Evolutionary conservation across 208 protist species (phyloP), one percentile per base, ranked within the genome.

Genomic region (Leishmania lainsoni): DNA sequence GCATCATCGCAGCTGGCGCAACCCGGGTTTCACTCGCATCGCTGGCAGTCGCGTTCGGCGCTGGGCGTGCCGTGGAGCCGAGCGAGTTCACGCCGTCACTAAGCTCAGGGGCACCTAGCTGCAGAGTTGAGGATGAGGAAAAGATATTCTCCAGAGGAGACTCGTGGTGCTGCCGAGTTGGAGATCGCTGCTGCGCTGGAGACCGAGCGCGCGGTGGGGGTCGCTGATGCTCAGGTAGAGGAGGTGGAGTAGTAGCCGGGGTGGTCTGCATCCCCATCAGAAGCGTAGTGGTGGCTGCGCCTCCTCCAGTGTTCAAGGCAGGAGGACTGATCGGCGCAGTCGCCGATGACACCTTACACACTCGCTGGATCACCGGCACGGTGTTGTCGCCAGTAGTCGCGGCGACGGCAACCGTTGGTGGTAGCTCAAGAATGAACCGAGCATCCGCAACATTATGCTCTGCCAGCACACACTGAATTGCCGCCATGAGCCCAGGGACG

Each of bases 391-490:
- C 35, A 22, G 49, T 29, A 32, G 61, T 54, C 26, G 32, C 54
- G 2, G 66, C 63, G 63, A 48, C 45, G 3, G 26, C 63, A 45
- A 39, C 26, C n/a, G 76, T 45, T 69, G 58, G 48, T 32, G 42
- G 78, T 22, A 95, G 26, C 51, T 95, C 85, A 39, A 93, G 73
- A 1, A 84, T 61, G 22, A 93, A 90, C 22, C 87, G 89, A 4
- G 91, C 91, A 61, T 90, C 78, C 17, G 56, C 66, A 1, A 95
- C 52, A 39, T 88, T 84, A 68, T 92, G 83, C 75, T 91, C 77
- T 26, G 63, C 72, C 49, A 96, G 84, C 0, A 91, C 84, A 5
- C 89, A 58, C 69, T 92, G 88, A 80, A 96, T 91, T 42, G 88
- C 83, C 3, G 75, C 76, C 73, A 90, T 84, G 72, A 94, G 61